Conservation (phyloP, 2,329 filamentous ascomycete genomes). For the Fusarium humuli region DNA sequence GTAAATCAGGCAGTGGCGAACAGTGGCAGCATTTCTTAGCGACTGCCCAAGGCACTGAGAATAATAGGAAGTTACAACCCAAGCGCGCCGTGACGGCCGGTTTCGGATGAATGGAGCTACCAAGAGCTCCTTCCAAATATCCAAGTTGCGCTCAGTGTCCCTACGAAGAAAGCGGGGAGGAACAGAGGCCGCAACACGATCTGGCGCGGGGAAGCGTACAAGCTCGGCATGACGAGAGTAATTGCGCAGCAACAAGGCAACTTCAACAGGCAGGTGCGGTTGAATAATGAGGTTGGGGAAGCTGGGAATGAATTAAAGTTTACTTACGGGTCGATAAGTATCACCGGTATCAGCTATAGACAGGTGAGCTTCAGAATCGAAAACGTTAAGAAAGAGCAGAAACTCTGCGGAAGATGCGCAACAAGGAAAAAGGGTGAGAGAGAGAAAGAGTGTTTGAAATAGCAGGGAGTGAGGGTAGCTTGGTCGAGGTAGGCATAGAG, state of each 20-base stretch:
- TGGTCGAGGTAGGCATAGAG: conserved; percentile 39
- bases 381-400: conserved; percentile 41
- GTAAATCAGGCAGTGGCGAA: conserved; percentile 5
- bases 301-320: conserved; percentile 27
- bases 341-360: conserved; percentile 69
- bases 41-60: conserved; percentile 1
- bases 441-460: conserved; percentile 49
- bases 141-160: conserved; percentile 30
- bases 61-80: conserved; percentile 7
- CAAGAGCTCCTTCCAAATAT: conserved; percentile 23
- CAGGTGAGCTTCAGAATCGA: conserved; percentile 52
- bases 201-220: conserved; percentile 41
- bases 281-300: conserved; percentile 16
- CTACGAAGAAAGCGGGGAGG: conserved; percentile 36
- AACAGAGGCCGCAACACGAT: conserved; percentile 29
- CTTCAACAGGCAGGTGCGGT: conserved; percentile 10
- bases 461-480: conserved; percentile 49
- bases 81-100: conserved; percentile 29
- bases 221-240: conserved; percentile 24
- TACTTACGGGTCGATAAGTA: conserved; percentile 70
- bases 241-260: conserved; percentile 31
- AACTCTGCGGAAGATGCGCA: conserved; percentile 43
- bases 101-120: conserved; percentile 42
- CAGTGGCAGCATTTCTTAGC: neutral
- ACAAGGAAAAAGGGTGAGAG: conserved; percentile 42